A percentile compares a stretch with the other conserved stretches of the same genome.
Conservation (phyloP, 2,329 filamentous ascomycete species). For the Trichoderma brevicompactum region DNA sequence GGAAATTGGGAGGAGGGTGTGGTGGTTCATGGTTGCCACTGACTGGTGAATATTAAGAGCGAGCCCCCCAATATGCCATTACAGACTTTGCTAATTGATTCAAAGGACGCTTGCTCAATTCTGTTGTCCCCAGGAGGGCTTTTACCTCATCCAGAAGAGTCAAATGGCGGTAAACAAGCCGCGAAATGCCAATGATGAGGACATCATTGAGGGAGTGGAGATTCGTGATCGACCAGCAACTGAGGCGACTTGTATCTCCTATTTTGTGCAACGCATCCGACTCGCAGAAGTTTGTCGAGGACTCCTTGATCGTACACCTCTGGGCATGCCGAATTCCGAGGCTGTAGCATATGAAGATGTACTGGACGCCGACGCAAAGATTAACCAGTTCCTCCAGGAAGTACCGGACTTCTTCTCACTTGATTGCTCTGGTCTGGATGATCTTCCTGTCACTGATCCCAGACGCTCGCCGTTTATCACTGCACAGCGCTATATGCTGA, state of each 20-base stretch:
- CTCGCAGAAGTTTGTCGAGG: slow-evolving; percentile 45
- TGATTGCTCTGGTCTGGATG: slow-evolving; percentile 30
- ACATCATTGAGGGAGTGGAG: slow-evolving; percentile 40
- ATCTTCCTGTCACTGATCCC: slow-evolving; percentile 35
- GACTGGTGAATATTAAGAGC: slow-evolving; percentile 43
- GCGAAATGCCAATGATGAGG: slow-evolving; percentile 46
- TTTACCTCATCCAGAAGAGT: slow-evolving; percentile 44
- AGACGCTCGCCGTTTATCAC: slow-evolving; percentile 35
- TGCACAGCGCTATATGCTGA: slow-evolving; percentile 42
- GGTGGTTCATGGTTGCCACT: slow-evolving; percentile 50
- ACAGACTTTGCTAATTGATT: not conserved
- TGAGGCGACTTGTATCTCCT: slow-evolving; percentile 44
- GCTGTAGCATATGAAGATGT: slow-evolving; percentile 41
- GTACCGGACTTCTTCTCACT: slow-evolving; percentile 40
- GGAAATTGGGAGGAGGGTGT: slow-evolving; percentile 48
- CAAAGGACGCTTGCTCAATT: slow-evolving; percentile 45
- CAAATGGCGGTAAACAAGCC: slow-evolving; percentile 48
- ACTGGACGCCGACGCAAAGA: slow-evolving; percentile 40
- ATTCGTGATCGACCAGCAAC: slow-evolving; percentile 39
- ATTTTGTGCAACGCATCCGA: slow-evolving; percentile 45
- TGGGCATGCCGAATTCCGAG: slow-evolving; percentile 37
- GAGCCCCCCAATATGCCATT: no score
- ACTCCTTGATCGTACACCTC: slow-evolving; percentile 41
- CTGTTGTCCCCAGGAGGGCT: slow-evolving; percentile 42
- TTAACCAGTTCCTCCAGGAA: slow-evolving; percentile 38